Percentiles rank a stretch among this genome's conserved stretches.
These are phyloP conservation scores for Dipteronia dyeriana DNA, from an alignment of 345 rosid species.

Conservation along the genomic window DNA sequence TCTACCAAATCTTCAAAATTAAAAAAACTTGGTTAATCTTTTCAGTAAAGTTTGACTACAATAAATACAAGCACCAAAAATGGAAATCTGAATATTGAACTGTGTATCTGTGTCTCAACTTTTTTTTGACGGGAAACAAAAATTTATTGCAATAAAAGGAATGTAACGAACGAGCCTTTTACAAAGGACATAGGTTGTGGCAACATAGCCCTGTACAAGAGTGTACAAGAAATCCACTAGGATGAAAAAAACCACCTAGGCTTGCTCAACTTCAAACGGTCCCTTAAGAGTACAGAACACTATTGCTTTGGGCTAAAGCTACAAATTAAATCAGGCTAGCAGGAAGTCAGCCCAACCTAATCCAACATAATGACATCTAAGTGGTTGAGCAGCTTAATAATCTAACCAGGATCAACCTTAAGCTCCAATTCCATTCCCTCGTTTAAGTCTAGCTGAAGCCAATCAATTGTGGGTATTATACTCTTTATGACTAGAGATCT, in stretches of 20 bases:
- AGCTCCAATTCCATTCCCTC: conserved; percentile 4
- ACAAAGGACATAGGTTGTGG: too few relatives aligned
- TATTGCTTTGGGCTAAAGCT: background rate
- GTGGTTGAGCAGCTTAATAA: background rate
- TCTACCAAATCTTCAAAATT: background rate
- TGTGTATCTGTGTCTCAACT: background rate
- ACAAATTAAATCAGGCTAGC: background rate
- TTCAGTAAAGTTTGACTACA: background rate
- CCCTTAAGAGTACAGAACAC: background rate
- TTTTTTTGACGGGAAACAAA: too few relatives aligned
- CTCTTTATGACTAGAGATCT: background rate
- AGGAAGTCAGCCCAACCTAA: background rate
- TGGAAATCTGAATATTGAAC: background rate
- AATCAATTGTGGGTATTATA: background rate
- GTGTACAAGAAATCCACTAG: too few relatives aligned
- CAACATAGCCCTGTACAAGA: too few relatives aligned
- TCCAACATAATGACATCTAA: background rate
- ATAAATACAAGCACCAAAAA: background rate
- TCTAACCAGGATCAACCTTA: background rate
- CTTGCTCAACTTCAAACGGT: background rate
- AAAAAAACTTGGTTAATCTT: background rate
- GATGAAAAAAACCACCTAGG: too few relatives aligned
- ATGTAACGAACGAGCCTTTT: too few relatives aligned
- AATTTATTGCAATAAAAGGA: too few relatives aligned
- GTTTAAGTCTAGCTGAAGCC: background rate